Percentiles rank a stretch among this genome's conserved stretches.
These are phyloP conservation scores for Babesia gibsoni DNA, from an alignment of 169 alveolate species.

Conservation along the genomic window DNA sequence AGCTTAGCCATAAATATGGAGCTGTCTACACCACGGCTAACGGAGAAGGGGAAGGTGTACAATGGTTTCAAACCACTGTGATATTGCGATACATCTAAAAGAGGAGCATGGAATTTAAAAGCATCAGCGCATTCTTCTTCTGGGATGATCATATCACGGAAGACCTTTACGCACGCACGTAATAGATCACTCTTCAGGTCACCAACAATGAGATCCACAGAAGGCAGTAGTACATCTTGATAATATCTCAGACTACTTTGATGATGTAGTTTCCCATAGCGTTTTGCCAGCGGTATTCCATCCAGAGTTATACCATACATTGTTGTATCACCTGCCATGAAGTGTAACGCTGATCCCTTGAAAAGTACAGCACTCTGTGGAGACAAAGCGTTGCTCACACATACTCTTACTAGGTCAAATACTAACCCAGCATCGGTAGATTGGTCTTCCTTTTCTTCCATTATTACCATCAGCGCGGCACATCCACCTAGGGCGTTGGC, in stretches of 20 bases:
- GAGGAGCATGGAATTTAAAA: neutral
- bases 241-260: neutral
- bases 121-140: neutral
- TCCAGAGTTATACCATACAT: neutral
- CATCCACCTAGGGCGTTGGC: constrained; percentile 33
- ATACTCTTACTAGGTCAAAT: constrained; percentile 4
- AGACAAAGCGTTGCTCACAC: constrained; percentile 32
- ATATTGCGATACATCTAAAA: constrained; percentile 8
- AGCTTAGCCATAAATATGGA: neutral
- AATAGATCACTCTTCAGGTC: neutral
- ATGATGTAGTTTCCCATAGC: neutral
- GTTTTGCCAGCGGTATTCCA: neutral
- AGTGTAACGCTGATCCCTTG: constrained; percentile 27
- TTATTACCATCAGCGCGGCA: neutral
- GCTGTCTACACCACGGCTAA: constrained; percentile 28
- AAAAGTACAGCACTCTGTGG: constrained; percentile 18
- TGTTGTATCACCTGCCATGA: constrained; percentile 12
- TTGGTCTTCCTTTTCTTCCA: constrained; percentile 34
- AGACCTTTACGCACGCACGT: constrained; percentile 2
- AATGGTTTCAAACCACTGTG: neutral
- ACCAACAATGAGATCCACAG: neutral
- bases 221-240: neutral
- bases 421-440: constrained; percentile 5
- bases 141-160: neutral
- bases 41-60: constrained; percentile 8